These are phyloP conservation scores for Penicillium soppii DNA, from an alignment of 495 filamentous ascomycete species.

Conservation along the genomic window DNA sequence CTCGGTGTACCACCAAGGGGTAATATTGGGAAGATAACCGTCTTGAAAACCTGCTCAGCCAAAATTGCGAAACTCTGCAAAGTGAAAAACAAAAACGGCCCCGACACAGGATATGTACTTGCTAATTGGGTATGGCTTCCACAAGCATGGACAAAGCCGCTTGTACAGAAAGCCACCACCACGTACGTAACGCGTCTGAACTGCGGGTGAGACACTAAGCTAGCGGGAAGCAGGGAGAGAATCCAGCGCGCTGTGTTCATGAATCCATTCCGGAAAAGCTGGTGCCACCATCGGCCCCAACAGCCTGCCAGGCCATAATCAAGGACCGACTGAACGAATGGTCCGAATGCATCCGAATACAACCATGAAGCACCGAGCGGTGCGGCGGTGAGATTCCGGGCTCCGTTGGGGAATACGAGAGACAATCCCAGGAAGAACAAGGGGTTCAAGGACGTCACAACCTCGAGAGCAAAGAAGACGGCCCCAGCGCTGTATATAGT, in stretches of 20 bases:
- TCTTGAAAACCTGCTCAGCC: constrained; percentile 42
- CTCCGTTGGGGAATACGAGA: constrained; percentile 38
- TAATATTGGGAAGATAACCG: constrained; percentile 20
- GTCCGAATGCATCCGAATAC: constrained; percentile 64
- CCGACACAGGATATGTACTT: constrained; percentile 37
- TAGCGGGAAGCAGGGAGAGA: constrained; percentile 35
- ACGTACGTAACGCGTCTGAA: constrained; percentile 30
- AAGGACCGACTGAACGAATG: constrained; percentile 50
- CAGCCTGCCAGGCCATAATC: constrained; percentile 69
- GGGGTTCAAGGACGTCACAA: constrained; percentile 54
- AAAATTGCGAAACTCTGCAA: constrained; percentile 55
- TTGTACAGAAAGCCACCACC: constrained; percentile 55
- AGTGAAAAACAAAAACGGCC: constrained; percentile 56
- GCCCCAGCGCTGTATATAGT: constrained; percentile 46
- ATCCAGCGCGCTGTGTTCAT: constrained; percentile 54
- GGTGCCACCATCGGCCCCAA: constrained; percentile 90
- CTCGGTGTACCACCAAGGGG: constrained; percentile 30
- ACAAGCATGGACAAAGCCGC: constrained; percentile 58
- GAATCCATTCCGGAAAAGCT: constrained; percentile 77
- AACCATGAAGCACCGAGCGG: constrained; percentile 60
- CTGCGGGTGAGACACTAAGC: constrained; percentile 4
- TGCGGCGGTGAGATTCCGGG: constrained; percentile 36
- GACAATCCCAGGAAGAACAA: constrained; percentile 58
- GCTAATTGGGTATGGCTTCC: constrained; percentile 56
- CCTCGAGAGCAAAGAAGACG: constrained; percentile 54